Base-by-base conservation (phyloP, 2,329 filamentous ascomycete species). In the Geosmithia putterillii region DNA sequence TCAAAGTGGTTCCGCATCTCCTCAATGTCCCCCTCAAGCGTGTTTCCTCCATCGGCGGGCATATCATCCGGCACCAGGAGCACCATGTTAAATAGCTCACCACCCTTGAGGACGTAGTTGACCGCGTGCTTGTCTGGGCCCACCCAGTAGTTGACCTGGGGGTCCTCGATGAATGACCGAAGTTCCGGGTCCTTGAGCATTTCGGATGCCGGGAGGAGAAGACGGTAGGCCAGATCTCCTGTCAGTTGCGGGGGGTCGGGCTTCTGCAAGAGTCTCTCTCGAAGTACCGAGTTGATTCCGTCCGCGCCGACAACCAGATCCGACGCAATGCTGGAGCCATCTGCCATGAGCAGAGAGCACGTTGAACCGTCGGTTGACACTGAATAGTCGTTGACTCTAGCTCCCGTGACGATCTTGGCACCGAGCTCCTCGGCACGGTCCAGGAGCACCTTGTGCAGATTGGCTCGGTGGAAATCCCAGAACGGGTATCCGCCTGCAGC, bases 211-310 rank as follows among this genome's bases (percentile, higher is more conserved):
- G 63, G 61, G 12, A 77, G 55, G 7, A 73, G 56, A 40, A 77
- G 62, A 5, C 74, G 67, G 53, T 76, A 78, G 2, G 73, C 73
- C 23, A 76, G 54, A 51, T 78, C 73, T 1, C 74, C 74, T 0
- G 74, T 77, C 41, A 66, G 61, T 14, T 64, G 54, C 1, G 73
- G 69, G 0, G 67, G 65, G 48, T 69, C 63, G 0, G 57, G 51
- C 12, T 56, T 54, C 3, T 64, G 63, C 7, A 73, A 51, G n/a
- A 76, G 57, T 7, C 60, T 54, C 43, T 68, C 62, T 4, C 71
- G 64, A 42, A 51, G 40, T 18, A 42, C 50, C 3, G 52, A 54
- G 42, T 46, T 46, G 42, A 54, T 59, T 1, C 70, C 70, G 50
- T 73, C 70, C 6, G 68, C 63, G n/a, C 66, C 69, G 42, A 73